Percentiles rank a stretch among this genome's conserved stretches.
Conservation (phyloP, 176 grass and related monocot genomes). For the Areca catechu region DNA sequence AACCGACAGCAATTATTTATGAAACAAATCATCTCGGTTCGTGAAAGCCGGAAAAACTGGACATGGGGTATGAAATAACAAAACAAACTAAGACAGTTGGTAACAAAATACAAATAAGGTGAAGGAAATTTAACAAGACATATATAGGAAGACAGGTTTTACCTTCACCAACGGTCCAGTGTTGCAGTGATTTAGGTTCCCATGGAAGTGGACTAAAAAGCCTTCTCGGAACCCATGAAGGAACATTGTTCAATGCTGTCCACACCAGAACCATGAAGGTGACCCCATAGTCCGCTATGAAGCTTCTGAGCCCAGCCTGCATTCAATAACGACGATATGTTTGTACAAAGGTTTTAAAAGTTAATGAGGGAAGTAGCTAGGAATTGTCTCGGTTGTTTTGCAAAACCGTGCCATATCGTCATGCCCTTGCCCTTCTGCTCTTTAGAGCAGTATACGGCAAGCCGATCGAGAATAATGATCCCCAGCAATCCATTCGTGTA, state of each 20-base stretch:
- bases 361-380: too few relatives aligned
- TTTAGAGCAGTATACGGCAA: constrained; percentile 51
- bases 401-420: constrained; percentile 62
- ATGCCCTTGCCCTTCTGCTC: constrained; percentile 61
- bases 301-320: constrained; percentile 77
- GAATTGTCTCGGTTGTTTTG: constrained; percentile 1
- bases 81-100: too few relatives aligned
- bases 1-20: constrained; percentile 37
- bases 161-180: constrained; percentile 84
- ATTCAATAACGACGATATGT: neutral
- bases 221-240: constrained; percentile 63
- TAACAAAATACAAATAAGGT: too few relatives aligned
- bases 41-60: too few relatives aligned
- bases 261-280: constrained; percentile 89
- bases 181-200: constrained; percentile 49
- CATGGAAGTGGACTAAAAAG: constrained; percentile 83
- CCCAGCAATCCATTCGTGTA: constrained; percentile 76
- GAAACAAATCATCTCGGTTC: too few relatives aligned
- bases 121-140: too few relatives aligned
- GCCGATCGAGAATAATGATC: constrained; percentile 74
- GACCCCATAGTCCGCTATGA: constrained; percentile 84
- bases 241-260: constrained; percentile 59
- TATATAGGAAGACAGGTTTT: neutral
- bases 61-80: too few relatives aligned
- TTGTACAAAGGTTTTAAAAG: too few relatives aligned